phyloP scores from a whole-genome alignment of 78 protist species.

The Acrasis kona region DNA sequence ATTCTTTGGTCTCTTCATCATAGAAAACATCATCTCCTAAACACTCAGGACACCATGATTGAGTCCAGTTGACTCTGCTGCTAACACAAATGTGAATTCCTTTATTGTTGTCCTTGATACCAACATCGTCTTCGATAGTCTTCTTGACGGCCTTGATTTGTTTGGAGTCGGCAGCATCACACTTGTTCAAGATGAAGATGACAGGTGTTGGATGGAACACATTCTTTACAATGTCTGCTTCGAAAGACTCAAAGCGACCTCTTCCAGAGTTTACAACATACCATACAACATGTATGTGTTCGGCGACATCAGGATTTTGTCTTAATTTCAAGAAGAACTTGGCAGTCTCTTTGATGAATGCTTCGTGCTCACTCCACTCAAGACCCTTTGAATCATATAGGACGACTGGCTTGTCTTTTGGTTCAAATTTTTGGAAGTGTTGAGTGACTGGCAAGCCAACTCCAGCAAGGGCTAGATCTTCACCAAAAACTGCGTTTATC shows the following conservation, averaged over 20 bases:
- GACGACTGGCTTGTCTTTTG: background rate
- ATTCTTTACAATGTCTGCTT: background rate
- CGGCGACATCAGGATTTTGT: background rate
- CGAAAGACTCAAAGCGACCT: background rate
- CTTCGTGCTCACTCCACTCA: background rate
- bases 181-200: background rate
- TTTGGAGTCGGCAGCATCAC: background rate
- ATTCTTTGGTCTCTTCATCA: background rate
- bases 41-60: background rate
- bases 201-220: background rate
- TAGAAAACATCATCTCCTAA: background rate
- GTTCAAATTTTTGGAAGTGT: background rate
- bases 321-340: background rate
- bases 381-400: background rate
- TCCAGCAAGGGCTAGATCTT: background rate
- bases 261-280: background rate
- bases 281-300: background rate
- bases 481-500: conserved; percentile 3
- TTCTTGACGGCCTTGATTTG: background rate
- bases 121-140: background rate
- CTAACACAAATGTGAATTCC: background rate
- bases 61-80: background rate
- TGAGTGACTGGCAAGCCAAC: background rate
- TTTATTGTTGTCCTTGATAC: background rate
- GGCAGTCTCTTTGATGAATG: background rate